Evolutionary conservation across 495 filamentous ascomycete species (phyloP).

Genomic region (Massariosphaeria phaeospora): DNA sequence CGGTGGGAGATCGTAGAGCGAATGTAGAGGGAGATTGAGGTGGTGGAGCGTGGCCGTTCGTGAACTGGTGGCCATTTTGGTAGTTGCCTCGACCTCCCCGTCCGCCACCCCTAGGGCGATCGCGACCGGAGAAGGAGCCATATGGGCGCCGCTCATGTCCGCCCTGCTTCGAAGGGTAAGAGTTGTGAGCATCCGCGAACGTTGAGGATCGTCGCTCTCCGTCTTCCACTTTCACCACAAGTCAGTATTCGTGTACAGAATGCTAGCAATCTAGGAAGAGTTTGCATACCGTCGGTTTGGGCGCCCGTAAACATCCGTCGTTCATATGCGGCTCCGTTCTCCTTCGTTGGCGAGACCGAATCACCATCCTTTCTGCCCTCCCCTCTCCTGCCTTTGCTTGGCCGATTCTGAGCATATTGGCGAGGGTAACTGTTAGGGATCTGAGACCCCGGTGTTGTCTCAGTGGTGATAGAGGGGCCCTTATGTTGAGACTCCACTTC

Average conservation of each 20-base stretch:
- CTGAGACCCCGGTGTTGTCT: constrained; percentile 6
- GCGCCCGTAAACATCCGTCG: constrained; percentile 36
- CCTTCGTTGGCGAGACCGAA: constrained; percentile 19
- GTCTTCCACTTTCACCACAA: constrained; percentile 10
- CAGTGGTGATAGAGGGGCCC: constrained; percentile 12
- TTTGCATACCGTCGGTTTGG: constrained; percentile 32
- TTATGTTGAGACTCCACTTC: constrained; percentile 9
- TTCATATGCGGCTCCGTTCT: constrained; percentile 21
- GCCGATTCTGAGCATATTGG: constrained; percentile 16
- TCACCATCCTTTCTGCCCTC: constrained; percentile 43
- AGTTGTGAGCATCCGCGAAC: constrained; percentile 9
- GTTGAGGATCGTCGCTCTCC: constrained; percentile 11
- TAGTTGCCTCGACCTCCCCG: constrained; percentile 30
- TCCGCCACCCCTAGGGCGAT: constrained; percentile 32
- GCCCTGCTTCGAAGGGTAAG: constrained; percentile 12
- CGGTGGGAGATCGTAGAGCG: constrained; percentile 13
- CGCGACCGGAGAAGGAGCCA: constrained; percentile 26
- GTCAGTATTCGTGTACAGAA: background rate
- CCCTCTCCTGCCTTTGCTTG: constrained; percentile 18
- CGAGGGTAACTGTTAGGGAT: constrained; percentile 15
- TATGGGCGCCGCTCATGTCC: constrained; percentile 15
- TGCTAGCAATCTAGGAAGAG: background rate
- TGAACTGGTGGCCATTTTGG: constrained; percentile 31
- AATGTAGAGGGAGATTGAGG: constrained; percentile 19
- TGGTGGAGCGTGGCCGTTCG: constrained; percentile 22